phyloP scores from a whole-genome alignment of 148 eudicot genomes.

The Persicaria maculosa region DNA sequence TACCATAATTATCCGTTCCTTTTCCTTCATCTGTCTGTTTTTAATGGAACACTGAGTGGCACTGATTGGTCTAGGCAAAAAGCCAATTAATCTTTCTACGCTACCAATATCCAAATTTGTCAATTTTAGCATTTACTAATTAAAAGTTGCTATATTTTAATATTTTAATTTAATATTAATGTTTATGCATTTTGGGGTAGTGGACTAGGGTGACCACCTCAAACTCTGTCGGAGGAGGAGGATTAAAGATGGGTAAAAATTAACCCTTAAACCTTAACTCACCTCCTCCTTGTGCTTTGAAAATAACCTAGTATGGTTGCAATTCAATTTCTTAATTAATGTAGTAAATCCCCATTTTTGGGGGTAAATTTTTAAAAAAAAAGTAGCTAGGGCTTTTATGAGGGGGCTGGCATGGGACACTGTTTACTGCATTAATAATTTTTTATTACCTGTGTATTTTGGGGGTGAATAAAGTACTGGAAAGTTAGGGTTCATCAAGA shows the following conservation, averaged over 20 bases:
- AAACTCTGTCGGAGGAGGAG: constrained; percentile 5
- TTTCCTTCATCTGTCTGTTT: background rate
- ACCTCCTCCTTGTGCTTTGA: constrained; percentile 15
- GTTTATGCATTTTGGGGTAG: background rate
- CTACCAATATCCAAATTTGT: constrained; percentile 6
- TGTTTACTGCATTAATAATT: background rate
- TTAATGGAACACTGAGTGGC: background rate
- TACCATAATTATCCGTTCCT: constrained; percentile 7
- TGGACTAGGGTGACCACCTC: constrained; percentile 13
- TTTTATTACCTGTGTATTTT: background rate
- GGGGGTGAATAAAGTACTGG: background rate
- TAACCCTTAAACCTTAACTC: background rate
- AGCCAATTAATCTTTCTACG: constrained; percentile 12
- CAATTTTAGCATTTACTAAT: background rate
- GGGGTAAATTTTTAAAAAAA: background rate
- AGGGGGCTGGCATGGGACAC: background rate
- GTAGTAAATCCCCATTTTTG: background rate
- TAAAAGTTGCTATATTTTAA: background rate
- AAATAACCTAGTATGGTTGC: constrained; percentile 4
- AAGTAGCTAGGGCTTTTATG: constrained; percentile 1
- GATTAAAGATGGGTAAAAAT: background rate
- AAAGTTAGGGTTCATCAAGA: constrained; percentile 5
- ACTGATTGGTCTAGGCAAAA: constrained; percentile 11
- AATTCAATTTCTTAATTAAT: background rate
- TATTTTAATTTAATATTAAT: background rate